Evolutionary conservation across 1,284 basidiomycete genomes (phyloP), one percentile per base, ranked within the genome.

Genomic region (Trametes pubescens): DNA sequence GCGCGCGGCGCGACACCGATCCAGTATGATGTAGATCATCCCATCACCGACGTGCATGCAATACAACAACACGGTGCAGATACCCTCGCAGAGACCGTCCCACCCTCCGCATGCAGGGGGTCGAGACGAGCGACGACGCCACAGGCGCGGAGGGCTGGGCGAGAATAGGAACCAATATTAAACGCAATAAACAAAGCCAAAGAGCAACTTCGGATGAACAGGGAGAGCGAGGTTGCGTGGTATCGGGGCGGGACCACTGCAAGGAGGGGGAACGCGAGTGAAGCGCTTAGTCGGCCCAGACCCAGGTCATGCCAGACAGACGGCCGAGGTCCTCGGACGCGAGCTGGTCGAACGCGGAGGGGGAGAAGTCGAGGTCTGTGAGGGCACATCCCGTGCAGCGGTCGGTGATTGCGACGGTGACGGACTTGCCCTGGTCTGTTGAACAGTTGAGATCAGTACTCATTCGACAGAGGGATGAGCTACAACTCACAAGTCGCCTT

Each of bases 321-420:
- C 88, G 86, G 37, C 90, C 90, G n/a, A 81, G 48, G 37, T 68
- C 46, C 37, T 37, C 18, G 47, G 44, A 22, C 1, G 81, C 80
- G 22, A 86, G 72, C 32, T 61, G 0, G 2, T 70, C 4, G 76
- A 92, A 92, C 5, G 87, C 87, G 10, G 74, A 3, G 2, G 84
- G 86, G 21, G 86, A 86, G 68, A 88, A 80, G 75, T 90, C 88
- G 62, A 91, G 81, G 71, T 84, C 81, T 51, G 74, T 79, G 16
- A 74, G 2, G 0, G 62, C 65, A 69, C 90, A 92, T 13, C 73
- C 89, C 5, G 61, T 73, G 72, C 91, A 93, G 37, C 89, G 81
- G 73, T 93, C 91, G 0, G 79, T 81, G 64, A 91, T 73, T 0
- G 75, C 75, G 37, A 90, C 84, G 0, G 73, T 78, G 49, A 87